Conservation (phyloP, 768 basidiomycete species). For the Asterophora parasitica region DNA sequence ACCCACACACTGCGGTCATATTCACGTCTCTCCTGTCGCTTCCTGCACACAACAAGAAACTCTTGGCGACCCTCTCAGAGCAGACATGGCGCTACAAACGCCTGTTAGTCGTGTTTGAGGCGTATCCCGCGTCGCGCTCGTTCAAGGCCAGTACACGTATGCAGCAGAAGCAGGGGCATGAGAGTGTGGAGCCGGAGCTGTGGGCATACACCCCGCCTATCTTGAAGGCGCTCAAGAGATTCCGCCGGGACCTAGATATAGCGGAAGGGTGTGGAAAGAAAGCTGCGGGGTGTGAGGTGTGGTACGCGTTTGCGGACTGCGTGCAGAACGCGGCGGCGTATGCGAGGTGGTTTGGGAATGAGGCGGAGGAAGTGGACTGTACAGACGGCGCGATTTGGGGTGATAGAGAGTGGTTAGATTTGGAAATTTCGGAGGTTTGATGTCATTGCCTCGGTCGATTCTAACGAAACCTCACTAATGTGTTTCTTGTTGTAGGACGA, state of each 20-base stretch:
- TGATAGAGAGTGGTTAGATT: constrained; percentile 57
- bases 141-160: constrained; percentile 20
- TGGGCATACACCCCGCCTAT: constrained; percentile 63
- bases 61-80: constrained; percentile 39
- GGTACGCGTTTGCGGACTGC: constrained; percentile 59
- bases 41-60: constrained; percentile 39
- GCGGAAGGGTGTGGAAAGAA: constrained; percentile 56
- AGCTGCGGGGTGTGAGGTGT: constrained; percentile 35
- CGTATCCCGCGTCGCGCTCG: constrained; percentile 47
- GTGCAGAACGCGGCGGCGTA: constrained; percentile 54
- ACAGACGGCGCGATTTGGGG: constrained; percentile 51
- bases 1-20: constrained; percentile 49
- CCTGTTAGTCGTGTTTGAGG: constrained; percentile 63
- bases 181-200: constrained; percentile 17
- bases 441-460: background rate
- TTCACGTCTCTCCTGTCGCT: constrained; percentile 28
- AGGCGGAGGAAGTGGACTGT: constrained; percentile 41
- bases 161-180: background rate
- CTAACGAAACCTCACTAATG: background rate
- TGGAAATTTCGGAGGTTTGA: constrained; percentile 48
- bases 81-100: constrained; percentile 61
- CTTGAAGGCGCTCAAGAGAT: constrained; percentile 63
- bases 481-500: constrained; percentile 45
- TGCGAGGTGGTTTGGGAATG: constrained; percentile 54
- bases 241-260: constrained; percentile 58